Evolutionary conservation across 768 basidiomycete species (phyloP), one percentile per base, ranked within the genome.

Genomic region (Boletus tomentosulus): DNA sequence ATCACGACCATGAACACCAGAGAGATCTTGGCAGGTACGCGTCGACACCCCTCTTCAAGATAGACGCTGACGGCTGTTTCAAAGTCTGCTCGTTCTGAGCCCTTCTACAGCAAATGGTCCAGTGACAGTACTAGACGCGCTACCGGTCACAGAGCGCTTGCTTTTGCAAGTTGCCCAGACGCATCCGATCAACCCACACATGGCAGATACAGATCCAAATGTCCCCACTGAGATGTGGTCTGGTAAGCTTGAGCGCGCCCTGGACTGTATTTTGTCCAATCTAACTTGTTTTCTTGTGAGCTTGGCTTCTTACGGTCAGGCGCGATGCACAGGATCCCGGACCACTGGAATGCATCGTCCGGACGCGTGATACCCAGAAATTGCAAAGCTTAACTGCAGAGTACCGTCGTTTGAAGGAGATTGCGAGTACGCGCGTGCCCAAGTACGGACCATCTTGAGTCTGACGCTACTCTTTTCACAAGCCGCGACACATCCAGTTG

Each of bases 61-160:
- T 31, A 13, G 41, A 27, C 19, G n/a, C 53, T 66, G 27, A 58
- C 38, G 19, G 13, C 22, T 35, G 1, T 37, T 43, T 27, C 37
- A 34, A 56, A 67, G 66, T 28, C 44, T 68, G 2, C 37, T 68
- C 25, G 50, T 69, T 19, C 55, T 60, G 22, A 49, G 55, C 33
- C 12, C 28, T 3, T 46, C 50, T n/a, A 2, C 42, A 9, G 30
- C 30, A 6, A 47, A 44, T 28, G 48, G 39, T 11, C 44, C 39
- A 5, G n/a, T 37, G 8, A 48, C 46, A 39, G 50, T 57, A 4
- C 30, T 63, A 4, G 59, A 59, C 11, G 60, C 50, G 1, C 42
- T 81, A n/a, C 84, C 85, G 3, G 78, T 89, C 31, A 76, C 78
- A 49, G 76, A 74, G 10, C 68, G 73, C 33, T 81, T 87, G 60